Conservation (phyloP, 768 basidiomycete genomes). For the Lentinula lateritia region DNA sequence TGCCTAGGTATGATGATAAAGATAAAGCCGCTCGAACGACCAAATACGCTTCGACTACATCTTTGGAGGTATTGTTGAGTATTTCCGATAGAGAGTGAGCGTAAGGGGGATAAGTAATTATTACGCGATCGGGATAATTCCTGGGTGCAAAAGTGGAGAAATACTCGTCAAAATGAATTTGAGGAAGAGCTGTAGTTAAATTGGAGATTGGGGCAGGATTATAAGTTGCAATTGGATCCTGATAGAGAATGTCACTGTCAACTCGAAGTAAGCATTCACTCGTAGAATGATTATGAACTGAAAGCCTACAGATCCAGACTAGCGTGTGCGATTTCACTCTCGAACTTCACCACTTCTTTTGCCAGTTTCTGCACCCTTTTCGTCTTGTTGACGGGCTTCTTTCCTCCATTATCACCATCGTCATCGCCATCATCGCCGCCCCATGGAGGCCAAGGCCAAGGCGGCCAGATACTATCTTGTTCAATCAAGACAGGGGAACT, state of each 20-base stretch:
- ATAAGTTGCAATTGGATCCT: conserved; percentile 84
- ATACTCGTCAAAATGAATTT: conserved; percentile 82
- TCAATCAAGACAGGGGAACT: conserved; percentile 16
- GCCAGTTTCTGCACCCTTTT: conserved; percentile 61
- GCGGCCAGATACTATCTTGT: conserved; percentile 60
- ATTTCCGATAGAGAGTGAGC: conserved; percentile 61
- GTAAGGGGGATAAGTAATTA: conserved; percentile 82
- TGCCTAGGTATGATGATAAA: conserved; percentile 68
- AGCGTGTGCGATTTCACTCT: conserved; percentile 69
- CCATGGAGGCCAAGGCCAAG: conserved; percentile 88
- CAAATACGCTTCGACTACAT: conserved; percentile 84
- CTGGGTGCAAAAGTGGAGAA: conserved; percentile 81
- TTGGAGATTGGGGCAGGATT: conserved; percentile 74
- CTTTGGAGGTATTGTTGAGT: conserved; percentile 57
- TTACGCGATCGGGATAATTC: conserved; percentile 65
- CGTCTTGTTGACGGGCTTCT: conserved; percentile 44
- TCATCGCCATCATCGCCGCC: conserved; percentile 51
- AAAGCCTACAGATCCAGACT: conserved; percentile 69
- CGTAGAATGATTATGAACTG: not conserved
- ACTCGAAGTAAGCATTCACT: not conserved
- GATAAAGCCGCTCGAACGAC: conserved; percentile 67
- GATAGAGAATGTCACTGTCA: conserved; percentile 56
- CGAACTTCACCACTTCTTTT: conserved; percentile 68
- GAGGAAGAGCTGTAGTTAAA: conserved; percentile 61
- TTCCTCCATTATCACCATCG: conserved; percentile 29